Evolutionary conservation across 805 yeast genomes (phyloP), one percentile per base, ranked within the genome.

Genomic region (Saccharomycopsis sp.): DNA sequence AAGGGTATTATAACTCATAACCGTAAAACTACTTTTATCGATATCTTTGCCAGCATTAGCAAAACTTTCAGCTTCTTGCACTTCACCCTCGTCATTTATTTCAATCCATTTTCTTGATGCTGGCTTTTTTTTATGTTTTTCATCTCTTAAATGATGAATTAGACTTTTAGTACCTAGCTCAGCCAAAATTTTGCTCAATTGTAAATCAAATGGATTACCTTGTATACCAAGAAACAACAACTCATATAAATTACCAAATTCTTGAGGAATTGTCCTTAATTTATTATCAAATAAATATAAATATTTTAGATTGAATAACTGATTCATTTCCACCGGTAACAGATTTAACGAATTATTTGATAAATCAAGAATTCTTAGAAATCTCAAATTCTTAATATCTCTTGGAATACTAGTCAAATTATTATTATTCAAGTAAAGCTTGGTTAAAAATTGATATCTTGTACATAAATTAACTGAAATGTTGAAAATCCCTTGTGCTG

Each of bases 161-260:
- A 93, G 71, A 1, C 87, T 95, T 51, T 82, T 78, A 4, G 96
- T 85, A 4, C 97, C 97, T 48, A 77, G 79, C 52, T 81, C 83
- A 0, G 94, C 79, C 41, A 93, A 58, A 24, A 84, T 73, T 52
- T 79, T 74, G 35, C 86, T 77, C 49, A 77, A 62, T 19, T 72
- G 75, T 45, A 72, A 68, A 55, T 82, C 83, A 57, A 93, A 68
- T 2, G 94, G 85, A 60, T 93, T 93, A 1, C 98, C 98, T 62
- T 90, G 97, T 37, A 90, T 71, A 28, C 98, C 99, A 41, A 93
- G 65, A 59, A 90, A 83, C 53, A 85, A 83, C 52, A 93, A 71
- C 54, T 86, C 90, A 60, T 78, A 83, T 48, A 94, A 67, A 54
- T 79, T 81, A 22, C 97, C 96, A 61, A 93, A 79, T 59, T 84